Percentiles rank a stretch among this genome's conserved stretches.
Conservation (phyloP, 192 early-diverging fungal genomes). For the Backusella parvicylindrica region DNA sequence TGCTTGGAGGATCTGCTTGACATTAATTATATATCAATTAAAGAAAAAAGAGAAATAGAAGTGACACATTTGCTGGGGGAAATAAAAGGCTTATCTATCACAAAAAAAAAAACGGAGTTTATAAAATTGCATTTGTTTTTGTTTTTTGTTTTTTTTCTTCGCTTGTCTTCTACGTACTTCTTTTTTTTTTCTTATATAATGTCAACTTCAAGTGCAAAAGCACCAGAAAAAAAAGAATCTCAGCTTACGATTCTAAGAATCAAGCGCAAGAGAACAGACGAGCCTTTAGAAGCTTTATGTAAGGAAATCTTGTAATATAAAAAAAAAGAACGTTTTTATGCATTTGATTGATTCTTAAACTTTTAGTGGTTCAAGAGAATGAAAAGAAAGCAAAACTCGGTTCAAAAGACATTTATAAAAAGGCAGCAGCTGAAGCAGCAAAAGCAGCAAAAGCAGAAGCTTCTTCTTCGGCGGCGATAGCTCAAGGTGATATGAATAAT, state of each 20-base stretch:
- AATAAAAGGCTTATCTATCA: not conserved
- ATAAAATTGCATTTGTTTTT: not conserved
- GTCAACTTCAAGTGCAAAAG: not conserved
- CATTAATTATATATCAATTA: not conserved
- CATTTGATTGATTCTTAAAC: not conserved
- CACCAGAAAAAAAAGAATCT: not conserved
- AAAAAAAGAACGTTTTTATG: not conserved
- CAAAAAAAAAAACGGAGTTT: not conserved
- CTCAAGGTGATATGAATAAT: not conserved
- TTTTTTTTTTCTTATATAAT: not conserved
- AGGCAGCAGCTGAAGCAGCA: not conserved
- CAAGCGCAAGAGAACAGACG: constrained; percentile 72
- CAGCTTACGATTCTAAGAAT: constrained; percentile 67
- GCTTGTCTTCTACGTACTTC: not conserved
- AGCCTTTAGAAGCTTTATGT: constrained; percentile 69
- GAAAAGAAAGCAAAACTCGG: constrained; percentile 28
- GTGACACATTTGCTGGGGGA: no score
- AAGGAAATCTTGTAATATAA: constrained; percentile 10
- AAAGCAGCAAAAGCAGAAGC: not conserved
- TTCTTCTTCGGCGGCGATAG: not conserved
- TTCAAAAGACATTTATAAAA: constrained; percentile 3
- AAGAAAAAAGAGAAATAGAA: no score
- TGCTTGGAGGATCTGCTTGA: not conserved
- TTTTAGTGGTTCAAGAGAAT: constrained; percentile 50
- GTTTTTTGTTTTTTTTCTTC: not conserved